Conservation (phyloP, 345 rosid genomes). For the Anacardium occidentale region DNA sequence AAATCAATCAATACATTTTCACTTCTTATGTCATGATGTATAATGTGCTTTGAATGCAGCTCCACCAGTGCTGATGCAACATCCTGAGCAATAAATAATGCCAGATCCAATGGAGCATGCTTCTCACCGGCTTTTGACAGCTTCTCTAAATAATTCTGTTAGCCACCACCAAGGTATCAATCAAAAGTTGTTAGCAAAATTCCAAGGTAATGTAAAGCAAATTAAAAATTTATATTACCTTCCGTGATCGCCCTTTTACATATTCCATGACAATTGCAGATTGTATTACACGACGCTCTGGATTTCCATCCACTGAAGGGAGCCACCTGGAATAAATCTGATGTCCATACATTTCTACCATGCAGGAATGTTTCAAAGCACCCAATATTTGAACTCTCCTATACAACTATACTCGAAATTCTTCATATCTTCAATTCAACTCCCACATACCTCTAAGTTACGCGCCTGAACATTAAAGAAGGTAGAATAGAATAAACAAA, state of each 20-base stretch:
- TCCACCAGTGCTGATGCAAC: slow-evolving; percentile 74
- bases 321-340: slow-evolving; percentile 74
- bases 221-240: slow-evolving; percentile 41
- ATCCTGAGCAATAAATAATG: slow-evolving; percentile 68
- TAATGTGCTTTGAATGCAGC: slow-evolving; percentile 81
- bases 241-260: slow-evolving; percentile 77
- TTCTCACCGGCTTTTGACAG: slow-evolving; percentile 63
- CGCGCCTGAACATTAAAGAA: slow-evolving; percentile 56
- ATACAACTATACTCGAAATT: slow-evolving; percentile 78
- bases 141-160: slow-evolving; percentile 68
- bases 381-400: slow-evolving; percentile 85
- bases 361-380: slow-evolving; percentile 72
- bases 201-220: neutral
- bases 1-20: slow-evolving; percentile 88
- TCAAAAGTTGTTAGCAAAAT: neutral
- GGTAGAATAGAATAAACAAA: neutral
- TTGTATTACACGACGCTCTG: slow-evolving; percentile 48
- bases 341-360: slow-evolving; percentile 88
- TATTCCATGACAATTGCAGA: slow-evolving; percentile 82
- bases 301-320: slow-evolving; percentile 53
- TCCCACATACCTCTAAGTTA: slow-evolving; percentile 54
- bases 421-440: slow-evolving; percentile 55
- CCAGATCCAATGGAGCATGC: slow-evolving; percentile 58
- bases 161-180: neutral
- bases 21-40: slow-evolving; percentile 95